A percentile compares a stretch with the other conserved stretches of the same genome.
These are phyloP conservation scores for Macrolepiota dolichaula DNA, from an alignment of 768 basidiomycete genomes.

Conservation along the genomic window DNA sequence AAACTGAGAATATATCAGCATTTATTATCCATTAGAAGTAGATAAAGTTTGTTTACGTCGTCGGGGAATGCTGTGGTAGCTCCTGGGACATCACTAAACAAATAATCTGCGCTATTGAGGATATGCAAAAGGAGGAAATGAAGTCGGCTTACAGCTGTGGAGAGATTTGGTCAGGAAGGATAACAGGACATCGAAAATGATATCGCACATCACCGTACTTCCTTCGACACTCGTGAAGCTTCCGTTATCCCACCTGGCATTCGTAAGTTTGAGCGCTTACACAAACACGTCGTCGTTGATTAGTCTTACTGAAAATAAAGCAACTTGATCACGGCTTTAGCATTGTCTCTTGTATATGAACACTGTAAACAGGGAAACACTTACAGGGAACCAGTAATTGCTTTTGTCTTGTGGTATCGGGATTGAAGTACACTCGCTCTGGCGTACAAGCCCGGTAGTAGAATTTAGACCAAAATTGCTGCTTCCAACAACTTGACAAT, in stretches of 20 bases:
- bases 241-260: slow-evolving; percentile 30
- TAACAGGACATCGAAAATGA: not conserved
- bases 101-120: slow-evolving; percentile 26
- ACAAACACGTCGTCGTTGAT: not conserved
- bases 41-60: slow-evolving; percentile 22
- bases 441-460: slow-evolving; percentile 25
- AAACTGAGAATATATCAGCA: slow-evolving; percentile 22
- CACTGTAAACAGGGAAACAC: not conserved
- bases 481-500: slow-evolving; percentile 29
- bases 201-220: slow-evolving; percentile 31
- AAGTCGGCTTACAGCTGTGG: not conserved
- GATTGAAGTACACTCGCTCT: slow-evolving; percentile 33
- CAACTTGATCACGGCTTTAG: slow-evolving; percentile 11
- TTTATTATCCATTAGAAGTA: not conserved
- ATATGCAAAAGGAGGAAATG: not conserved
- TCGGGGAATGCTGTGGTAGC: slow-evolving; percentile 36
- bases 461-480: slow-evolving; percentile 33
- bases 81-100: slow-evolving; percentile 29
- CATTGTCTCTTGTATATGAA: slow-evolving; percentile 1
- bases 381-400: slow-evolving; percentile 29
- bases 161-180: not conserved
- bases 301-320: slow-evolving; percentile 30
- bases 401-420: slow-evolving; percentile 35
- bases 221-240: slow-evolving; percentile 33
- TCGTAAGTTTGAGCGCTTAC: not conserved